Evolutionary conservation across 768 basidiomycete species (phyloP), one percentile per base, ranked within the genome.

Genomic region (Rhizopogon vesiculosus): DNA sequence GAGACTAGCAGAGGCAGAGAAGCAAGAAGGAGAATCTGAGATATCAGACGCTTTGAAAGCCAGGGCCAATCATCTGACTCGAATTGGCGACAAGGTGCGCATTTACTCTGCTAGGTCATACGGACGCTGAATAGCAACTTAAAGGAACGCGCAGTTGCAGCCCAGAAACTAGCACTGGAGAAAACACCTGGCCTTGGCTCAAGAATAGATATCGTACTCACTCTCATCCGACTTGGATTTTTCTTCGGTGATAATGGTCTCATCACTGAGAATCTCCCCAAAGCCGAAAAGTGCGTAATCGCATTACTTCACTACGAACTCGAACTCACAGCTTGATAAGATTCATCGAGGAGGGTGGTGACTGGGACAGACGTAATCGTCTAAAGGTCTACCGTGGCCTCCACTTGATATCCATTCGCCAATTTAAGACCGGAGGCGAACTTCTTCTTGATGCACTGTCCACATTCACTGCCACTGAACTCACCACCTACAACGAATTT

Each of bases 361-460:
- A 99, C 73, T 99, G 96, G 96, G 96, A 99, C 69, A 79, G 96
- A 53, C 84, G 94, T 40, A 99, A 98, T 71, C 83, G 96, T 44
- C 83, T 98, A 64, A 99, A 99, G 72, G 96, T 98, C 42, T 99
- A 98, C 75, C 83, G 84, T 50, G 95, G 89, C 46, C 75, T 97
- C 0, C 89, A 96, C 65, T 76, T 87, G 43, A 73, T 95, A 33
- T 89, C 91, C 31, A 87, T 91, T 58, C 87, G 96, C n/a, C 87
- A 95, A 64, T 98, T 98, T 40, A 87, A 91, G 65, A 82, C 82
- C 18, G 93, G 85, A 5, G 86, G 85, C n/a, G 85, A 87, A 39
- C 83, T 97, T 9, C 78, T 98, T 56, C 81, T 94, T 45, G 96
- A 98, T 62, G 91, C 94, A 0, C 76, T 99, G 2, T 90, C 89